Evolutionary conservation across 306 rosid genomes (phyloP), one percentile per base, ranked within the genome.

Genomic region (Sphenostylis stenocarpa): DNA sequence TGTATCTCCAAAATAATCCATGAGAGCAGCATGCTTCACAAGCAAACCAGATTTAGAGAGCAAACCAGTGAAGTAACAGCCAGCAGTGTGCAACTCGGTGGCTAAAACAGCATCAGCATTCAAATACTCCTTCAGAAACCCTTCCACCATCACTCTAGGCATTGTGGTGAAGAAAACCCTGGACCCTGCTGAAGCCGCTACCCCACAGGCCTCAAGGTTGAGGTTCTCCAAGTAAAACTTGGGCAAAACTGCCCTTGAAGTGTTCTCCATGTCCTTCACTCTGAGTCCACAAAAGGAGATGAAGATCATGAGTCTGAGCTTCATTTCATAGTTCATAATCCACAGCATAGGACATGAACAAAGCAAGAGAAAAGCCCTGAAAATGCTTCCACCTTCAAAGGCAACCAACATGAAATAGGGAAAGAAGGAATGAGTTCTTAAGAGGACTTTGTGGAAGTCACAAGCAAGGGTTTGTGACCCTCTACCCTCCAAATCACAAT

Each of bases 371-470:
- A 93, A 24, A 17, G 96, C 93, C 63, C 95, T 83, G 3, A 91
- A 28, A 51, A 91, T 84, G 84, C 90, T 82, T 11, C 98, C 95
- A 56, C 88, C 90, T 89, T 91, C 98, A 72, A 93, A 93, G 70
- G 95, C 85, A 70, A 91, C 86, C 4, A 93, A 77, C 96, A 93
- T 93, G 93, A 93, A 93, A 62, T 85, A 93, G 8, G 96, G 95
- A 69, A 93, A 93, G 79, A 88, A 83, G 8, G 96, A 86, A 19
- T 62, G 62, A 2, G 88, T 77, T 28, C 82, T 86, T 17, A 93
- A 68, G 19, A 93, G 89, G 6, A 75, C 28, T 29, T 76, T 80
- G 16, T 85, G 80, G 33, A 93, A 56, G 45, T 89, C 96, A 77
- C 87, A 89, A 8, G 75, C 91, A 16, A 89, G 72, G 23, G 84